These are phyloP conservation scores for Linderniella brevidens DNA, from an alignment of 257 asterid genomes.

Conservation along the genomic window DNA sequence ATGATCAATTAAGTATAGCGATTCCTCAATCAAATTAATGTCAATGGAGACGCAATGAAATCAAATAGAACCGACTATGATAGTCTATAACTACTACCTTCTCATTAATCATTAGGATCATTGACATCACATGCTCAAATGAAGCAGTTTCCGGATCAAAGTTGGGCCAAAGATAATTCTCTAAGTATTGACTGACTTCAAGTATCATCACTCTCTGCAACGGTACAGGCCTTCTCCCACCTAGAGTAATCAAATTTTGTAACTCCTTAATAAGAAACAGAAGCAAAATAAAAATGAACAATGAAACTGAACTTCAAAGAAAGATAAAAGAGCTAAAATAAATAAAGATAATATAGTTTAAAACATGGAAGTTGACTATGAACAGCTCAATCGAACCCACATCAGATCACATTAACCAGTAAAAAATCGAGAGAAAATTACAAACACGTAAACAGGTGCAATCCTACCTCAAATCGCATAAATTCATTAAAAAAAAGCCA, in stretches of 20 bases:
- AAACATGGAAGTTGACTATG: too few relatives aligned
- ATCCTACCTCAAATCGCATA: too few relatives aligned
- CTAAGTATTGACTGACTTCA: conserved; percentile 95
- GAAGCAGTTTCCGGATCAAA: conserved; percentile 74
- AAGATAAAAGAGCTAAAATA: too few relatives aligned
- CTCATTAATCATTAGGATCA: conserved; percentile 96
- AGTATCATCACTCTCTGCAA: conserved; percentile 95
- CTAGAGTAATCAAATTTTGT: conserved; percentile 16
- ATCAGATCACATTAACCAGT: not conserved
- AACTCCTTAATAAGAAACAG: conserved; percentile 9
- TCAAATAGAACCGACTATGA: too few relatives aligned
- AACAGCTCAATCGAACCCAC: not conserved
- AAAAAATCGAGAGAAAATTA: conserved; percentile 1
- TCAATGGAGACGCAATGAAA: too few relatives aligned
- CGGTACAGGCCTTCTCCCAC: conserved; percentile 82
- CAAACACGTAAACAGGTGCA: too few relatives aligned
- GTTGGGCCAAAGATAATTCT: conserved; percentile 94
- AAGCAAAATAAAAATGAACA: not conserved
- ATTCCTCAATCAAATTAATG: too few relatives aligned
- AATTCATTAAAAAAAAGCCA: too few relatives aligned
- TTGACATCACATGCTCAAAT: conserved; percentile 95
- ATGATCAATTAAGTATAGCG: too few relatives aligned
- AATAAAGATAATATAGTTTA: too few relatives aligned
- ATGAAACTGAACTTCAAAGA: too few relatives aligned
- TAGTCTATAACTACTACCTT: conserved; percentile 32